phyloP scores from a whole-genome alignment of 1,284 basidiomycete species.

The Cutaneotrichosporon sp. region DNA sequence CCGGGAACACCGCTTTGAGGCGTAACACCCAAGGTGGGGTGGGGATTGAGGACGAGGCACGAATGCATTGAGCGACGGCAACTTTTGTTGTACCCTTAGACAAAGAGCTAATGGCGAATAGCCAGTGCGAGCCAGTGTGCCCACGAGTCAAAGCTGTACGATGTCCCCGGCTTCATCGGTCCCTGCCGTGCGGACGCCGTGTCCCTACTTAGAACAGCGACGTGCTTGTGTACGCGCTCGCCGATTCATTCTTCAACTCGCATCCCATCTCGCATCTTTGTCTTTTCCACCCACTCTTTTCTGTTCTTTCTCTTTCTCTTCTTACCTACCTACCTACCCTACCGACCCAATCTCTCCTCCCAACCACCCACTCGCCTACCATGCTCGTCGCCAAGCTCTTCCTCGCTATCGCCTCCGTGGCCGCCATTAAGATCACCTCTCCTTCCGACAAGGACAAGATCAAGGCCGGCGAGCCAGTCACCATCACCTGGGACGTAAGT shows the following conservation, averaged over 20 bases:
- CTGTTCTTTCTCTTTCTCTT: neutral
- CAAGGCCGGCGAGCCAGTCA: constrained; percentile 23
- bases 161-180: no score
- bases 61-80: no score
- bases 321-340: neutral
- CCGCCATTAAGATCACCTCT: constrained; percentile 31
- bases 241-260: neutral
- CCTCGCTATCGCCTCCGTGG: constrained; percentile 21
- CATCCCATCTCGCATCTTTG: neutral
- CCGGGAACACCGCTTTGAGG: no score
- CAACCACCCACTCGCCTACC: neutral
- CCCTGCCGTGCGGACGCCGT: no score
- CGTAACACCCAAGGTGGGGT: no score
- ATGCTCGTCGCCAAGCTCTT: constrained; percentile 25
- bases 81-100: no score
- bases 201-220: no score
- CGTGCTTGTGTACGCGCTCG: no score
- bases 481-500: constrained; percentile 39
- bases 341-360: neutral
- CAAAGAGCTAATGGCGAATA: no score
- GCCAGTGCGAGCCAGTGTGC: no score
- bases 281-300: neutral
- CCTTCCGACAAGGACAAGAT: constrained; percentile 33
- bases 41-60: no score
- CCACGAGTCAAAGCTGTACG: no score